Conservation (phyloP, 331 rosid genomes). For the Malus hybrid region DNA sequence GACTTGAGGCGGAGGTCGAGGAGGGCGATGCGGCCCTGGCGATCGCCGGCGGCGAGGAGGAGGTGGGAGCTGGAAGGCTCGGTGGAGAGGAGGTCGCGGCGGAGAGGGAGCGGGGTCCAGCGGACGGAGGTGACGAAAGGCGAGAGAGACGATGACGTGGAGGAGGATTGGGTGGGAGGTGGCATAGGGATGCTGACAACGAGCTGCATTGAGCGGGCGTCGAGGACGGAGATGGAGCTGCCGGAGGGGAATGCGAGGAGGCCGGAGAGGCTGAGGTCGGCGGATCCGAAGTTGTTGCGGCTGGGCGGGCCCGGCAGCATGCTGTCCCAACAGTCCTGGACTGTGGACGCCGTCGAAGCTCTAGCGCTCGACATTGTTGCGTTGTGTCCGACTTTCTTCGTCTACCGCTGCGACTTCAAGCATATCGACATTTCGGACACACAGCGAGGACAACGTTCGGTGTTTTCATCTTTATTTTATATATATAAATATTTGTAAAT, state of each 20-base stretch:
- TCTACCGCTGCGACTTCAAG: not conserved
- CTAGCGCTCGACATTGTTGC: conserved; percentile 19
- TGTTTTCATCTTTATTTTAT: not conserved
- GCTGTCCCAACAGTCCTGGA: conserved; percentile 68
- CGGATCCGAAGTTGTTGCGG: conserved; percentile 92
- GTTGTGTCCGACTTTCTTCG: not conserved
- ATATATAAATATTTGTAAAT: no score
- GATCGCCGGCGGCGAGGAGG: conserved; percentile 81
- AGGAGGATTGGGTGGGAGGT: conserved; percentile 40
- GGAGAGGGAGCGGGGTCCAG: conserved; percentile 77
- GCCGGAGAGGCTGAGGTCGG: conserved; percentile 66
- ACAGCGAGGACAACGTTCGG: not conserved
- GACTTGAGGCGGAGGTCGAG: conserved; percentile 57
- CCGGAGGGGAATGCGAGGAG: conserved; percentile 90
- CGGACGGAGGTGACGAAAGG: conserved; percentile 86
- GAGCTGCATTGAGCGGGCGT: conserved; percentile 74
- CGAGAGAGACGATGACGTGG: conserved; percentile 40
- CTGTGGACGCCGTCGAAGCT: not conserved
- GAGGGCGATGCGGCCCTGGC: conserved; percentile 86
- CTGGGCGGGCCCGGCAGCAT: conserved; percentile 95
- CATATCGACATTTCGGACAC: not conserved
- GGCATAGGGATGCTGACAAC: conserved; percentile 70
- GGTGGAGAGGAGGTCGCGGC: conserved; percentile 73
- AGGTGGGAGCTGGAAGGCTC: conserved; percentile 83
- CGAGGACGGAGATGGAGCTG: conserved; percentile 75